phyloP scores from a whole-genome alignment of 2,329 filamentous ascomycete genomes.

The Nothophaeocryptopus gaeumannii region DNA sequence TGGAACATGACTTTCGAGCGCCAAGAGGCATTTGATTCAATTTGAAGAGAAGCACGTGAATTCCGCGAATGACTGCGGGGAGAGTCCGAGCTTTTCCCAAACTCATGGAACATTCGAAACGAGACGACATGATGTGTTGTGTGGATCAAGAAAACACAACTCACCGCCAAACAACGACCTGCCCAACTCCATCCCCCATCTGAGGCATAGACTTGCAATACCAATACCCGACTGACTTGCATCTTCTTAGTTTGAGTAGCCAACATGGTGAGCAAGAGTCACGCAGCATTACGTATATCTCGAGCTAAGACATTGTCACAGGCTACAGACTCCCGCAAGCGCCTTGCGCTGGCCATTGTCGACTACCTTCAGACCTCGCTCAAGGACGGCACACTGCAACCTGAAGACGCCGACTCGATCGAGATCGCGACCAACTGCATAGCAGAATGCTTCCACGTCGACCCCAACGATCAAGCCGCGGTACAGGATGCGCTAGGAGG shows the following conservation, averaged over 20 bases:
- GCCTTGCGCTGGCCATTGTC: slow-evolving; percentile 93
- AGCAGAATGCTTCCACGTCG: slow-evolving; percentile 90
- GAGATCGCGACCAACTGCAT: slow-evolving; percentile 95
- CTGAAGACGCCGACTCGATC: slow-evolving; percentile 88
- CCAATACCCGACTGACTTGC: no score
- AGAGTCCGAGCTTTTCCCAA: no score
- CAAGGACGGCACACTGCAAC: slow-evolving; percentile 80
- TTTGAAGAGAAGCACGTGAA: no score
- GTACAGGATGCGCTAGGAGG: slow-evolving; percentile 74
- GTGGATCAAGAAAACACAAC: no score
- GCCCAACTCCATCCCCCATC: no score
- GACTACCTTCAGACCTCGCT: slow-evolving; percentile 86
- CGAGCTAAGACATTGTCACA: slow-evolving; percentile 21
- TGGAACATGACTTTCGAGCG: no score
- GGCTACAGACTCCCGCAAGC: slow-evolving; percentile 63
- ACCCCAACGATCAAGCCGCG: slow-evolving; percentile 71
- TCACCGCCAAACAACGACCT: neutral
- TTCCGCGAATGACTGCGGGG: no score
- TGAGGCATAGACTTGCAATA: no score
- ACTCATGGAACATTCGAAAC: no score
- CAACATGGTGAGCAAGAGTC: slow-evolving; percentile 12
- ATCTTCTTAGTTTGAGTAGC: neutral
- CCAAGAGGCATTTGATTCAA: no score
- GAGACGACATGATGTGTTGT: no score
- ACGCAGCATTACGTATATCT: neutral